These are phyloP conservation scores for Monilinia fructicola DNA, from an alignment of 2,329 filamentous ascomycete genomes.

Conservation along the genomic window DNA sequence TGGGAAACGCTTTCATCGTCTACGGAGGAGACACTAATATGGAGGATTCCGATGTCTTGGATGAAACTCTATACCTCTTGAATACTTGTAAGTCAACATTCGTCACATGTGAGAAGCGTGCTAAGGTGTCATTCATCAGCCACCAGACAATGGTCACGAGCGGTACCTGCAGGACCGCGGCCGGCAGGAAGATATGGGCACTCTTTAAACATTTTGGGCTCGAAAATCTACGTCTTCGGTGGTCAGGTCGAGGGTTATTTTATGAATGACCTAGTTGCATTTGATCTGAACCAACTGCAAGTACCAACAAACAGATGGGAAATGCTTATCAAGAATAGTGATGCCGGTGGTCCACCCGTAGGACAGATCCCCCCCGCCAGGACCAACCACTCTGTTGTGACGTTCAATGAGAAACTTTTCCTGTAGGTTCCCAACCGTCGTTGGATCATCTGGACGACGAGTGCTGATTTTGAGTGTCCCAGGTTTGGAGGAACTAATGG, in stretches of 20 bases:
- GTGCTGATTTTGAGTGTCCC: conserved; percentile 34
- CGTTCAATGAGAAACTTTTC: conserved; percentile 90
- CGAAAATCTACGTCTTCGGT: conserved; percentile 96
- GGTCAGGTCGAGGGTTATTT: conserved; percentile 97
- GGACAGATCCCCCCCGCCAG: conserved; percentile 78
- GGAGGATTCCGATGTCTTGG: conserved; percentile 84
- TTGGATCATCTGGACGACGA: too few species aligned
- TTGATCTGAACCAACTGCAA: conserved; percentile 93
- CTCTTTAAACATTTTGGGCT: conserved; percentile 92
- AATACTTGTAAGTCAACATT: conserved; percentile 84
- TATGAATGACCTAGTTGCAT: conserved; percentile 95
- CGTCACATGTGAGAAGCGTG: conserved; percentile 1
- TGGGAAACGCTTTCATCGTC: conserved; percentile 98
- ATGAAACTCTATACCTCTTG: conserved; percentile 92
- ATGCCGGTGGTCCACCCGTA: conserved; percentile 57
- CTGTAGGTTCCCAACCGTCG: conserved; percentile 58
- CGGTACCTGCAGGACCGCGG: conserved; percentile 79
- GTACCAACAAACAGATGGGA: conserved; percentile 93
- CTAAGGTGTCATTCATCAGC: conserved; percentile 53
- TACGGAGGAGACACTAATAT: conserved; percentile 98
- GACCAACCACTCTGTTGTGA: conserved; percentile 92
- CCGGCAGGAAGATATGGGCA: conserved; percentile 94
- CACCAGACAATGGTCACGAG: conserved; percentile 96
- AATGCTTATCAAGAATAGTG: conserved; percentile 75
- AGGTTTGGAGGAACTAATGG: conserved; percentile 98